These are phyloP conservation scores for Trichoderma sp. DNA, from an alignment of 2,329 filamentous ascomycete species.

Conservation along the genomic window DNA sequence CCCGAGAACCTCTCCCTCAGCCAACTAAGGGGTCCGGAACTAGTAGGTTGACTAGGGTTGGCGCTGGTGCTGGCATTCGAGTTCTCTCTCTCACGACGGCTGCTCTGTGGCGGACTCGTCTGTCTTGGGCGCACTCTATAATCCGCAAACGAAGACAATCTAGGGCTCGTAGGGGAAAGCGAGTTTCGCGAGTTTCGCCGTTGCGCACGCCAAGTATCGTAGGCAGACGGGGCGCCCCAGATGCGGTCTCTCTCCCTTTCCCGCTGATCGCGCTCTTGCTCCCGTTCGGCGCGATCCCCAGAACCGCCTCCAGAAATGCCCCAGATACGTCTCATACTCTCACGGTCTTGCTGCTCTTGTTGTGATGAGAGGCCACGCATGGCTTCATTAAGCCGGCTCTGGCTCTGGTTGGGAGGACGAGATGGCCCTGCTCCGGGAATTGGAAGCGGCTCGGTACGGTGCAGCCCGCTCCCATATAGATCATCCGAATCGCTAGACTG, in stretches of 20 bases:
- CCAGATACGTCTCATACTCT: conserved; percentile 27
- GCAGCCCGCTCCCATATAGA: background rate
- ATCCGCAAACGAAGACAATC: conserved; percentile 29
- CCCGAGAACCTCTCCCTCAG: conserved; percentile 41
- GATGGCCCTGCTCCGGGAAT: conserved; percentile 22
- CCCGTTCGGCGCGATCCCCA: conserved; percentile 20
- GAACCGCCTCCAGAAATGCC: conserved; percentile 26
- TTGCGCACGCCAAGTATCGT: conserved; percentile 36
- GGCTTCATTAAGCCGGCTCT: conserved; percentile 32
- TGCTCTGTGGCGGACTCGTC: conserved; percentile 39
- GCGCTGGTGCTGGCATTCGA: conserved; percentile 31
- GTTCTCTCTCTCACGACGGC: conserved; percentile 29
- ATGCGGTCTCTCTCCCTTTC: conserved; percentile 29
- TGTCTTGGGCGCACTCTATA: conserved; percentile 36
- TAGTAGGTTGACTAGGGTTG: conserved; percentile 33
- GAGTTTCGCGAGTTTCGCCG: conserved; percentile 41
- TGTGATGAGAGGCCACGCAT: conserved; percentile 32
- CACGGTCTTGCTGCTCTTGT: conserved; percentile 25
- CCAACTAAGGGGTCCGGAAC: conserved; percentile 42
- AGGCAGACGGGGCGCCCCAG: conserved; percentile 27
- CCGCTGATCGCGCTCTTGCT: conserved; percentile 22
- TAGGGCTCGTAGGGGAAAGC: conserved; percentile 38
- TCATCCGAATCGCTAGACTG: background rate
- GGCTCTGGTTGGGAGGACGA: conserved; percentile 30
- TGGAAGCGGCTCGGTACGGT: conserved; percentile 7